Evolutionary conservation across 768 basidiomycete species (phyloP).

Genomic region (Hygrocybe coccinea): DNA sequence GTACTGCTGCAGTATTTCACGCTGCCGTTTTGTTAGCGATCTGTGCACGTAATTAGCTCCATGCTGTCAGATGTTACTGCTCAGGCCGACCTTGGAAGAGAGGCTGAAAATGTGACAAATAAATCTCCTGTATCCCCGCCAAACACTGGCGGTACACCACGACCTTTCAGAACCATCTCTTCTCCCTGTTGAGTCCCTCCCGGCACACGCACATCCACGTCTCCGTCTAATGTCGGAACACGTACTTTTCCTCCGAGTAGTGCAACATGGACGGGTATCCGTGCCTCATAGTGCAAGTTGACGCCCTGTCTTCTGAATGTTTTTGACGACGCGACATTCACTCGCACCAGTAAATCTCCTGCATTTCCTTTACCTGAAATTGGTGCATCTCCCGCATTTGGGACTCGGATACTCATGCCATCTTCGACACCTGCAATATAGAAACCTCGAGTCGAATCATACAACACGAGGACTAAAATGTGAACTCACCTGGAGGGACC

Average conservation of each 20-base stretch:
- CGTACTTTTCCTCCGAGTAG: constrained; percentile 89
- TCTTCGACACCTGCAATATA: constrained; percentile 75
- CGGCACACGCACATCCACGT: constrained; percentile 90
- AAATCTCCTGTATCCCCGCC: constrained; percentile 70
- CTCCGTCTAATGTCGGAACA: constrained; percentile 92
- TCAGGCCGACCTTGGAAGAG: constrained; percentile 77
- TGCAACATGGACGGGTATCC: constrained; percentile 86
- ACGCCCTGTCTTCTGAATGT: constrained; percentile 86
- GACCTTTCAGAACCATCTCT: constrained; percentile 89
- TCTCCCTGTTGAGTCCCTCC: constrained; percentile 94
- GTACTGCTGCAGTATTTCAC: constrained; percentile 81
- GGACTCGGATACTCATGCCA: constrained; percentile 84
- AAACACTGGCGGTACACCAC: constrained; percentile 68
- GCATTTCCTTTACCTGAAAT: constrained; percentile 68
- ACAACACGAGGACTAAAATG: neutral
- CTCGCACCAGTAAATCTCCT: constrained; percentile 84
- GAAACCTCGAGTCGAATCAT: neutral
- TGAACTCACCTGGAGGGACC: constrained; percentile 73
- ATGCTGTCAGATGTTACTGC: neutral
- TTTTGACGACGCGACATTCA: constrained; percentile 79
- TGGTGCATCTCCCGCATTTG: constrained; percentile 79
- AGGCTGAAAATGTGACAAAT: constrained; percentile 81
- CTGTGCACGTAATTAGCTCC: neutral
- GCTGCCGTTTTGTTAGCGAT: constrained; percentile 69
- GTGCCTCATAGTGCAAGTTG: constrained; percentile 85